Evolutionary conservation across 2,329 filamentous ascomycete genomes (phyloP), one percentile per base, ranked within the genome.

Genomic region (Emmonsiellopsis sp.): DNA sequence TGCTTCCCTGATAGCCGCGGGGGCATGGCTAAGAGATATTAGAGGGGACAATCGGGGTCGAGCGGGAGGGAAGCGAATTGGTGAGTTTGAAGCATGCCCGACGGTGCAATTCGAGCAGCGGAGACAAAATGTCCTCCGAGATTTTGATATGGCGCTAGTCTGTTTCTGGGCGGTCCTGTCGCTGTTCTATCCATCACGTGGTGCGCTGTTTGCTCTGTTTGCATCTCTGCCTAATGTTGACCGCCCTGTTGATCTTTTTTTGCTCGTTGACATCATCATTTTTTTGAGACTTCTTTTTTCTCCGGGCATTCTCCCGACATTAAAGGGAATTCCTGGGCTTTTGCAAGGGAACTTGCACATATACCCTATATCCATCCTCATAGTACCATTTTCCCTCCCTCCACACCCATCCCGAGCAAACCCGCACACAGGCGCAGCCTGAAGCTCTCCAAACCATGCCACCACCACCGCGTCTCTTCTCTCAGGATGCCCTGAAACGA

Each of bases 1-100:
- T 68, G 62, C 58, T 63, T 62, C 55, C 61, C 59, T 54, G 62
- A 53, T 44, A 71, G 61, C 55, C 67, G 66, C n/a, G 65, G 66
- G 36, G 67, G 59, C 69, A 71, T 71, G 54, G 55, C 56, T 57
- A 56, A 48, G 33, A 55, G 51, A 51, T 51, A 36, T 31, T 40
- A 39, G 43, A 39, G 53, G n/a, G 31, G 11, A 27, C 46, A 40
- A 13, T 40, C 10, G 34, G 39, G 13, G 17, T 36, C 14, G 17
- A 36, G 5, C 21, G 34, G 17, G 14, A 37, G 17, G 34, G n/a
- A 37, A 37, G 17, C 34, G 7, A 31, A 40, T 31, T 39, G 17
- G 33, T 2, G 27, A 40, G 9, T 21, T 31, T 14, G 17, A 49
- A 31, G 14, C 46, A 49, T 49, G 17, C 14, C 17, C 45, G 10